Evolutionary conservation across 2,329 filamentous ascomycete genomes (phyloP), one percentile per base, ranked within the genome.

Genomic region (Aspergillus sp.): DNA sequence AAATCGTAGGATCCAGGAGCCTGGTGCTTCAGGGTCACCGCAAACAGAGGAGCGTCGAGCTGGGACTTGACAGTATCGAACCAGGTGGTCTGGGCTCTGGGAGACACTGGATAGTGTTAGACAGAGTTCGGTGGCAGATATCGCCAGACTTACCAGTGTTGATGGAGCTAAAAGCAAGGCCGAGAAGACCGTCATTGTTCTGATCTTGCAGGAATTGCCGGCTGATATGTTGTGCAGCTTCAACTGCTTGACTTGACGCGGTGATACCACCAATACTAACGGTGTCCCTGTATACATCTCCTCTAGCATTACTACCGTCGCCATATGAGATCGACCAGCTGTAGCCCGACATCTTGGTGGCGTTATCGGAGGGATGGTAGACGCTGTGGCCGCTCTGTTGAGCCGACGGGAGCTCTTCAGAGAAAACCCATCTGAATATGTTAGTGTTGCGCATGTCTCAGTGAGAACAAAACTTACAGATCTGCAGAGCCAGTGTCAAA

Each of bases 401-500:
- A 17, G 77, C 75, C 4, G 77, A 68, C 5, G 84, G 72, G 15
- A 88, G 84, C 25, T 87, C 80, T 19, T 80, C 81, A 0, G 88
- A 90, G 76, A 89, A 90, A 46, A 87, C 89, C 85, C 84, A 95
- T 53, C 85, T 87, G 60, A 15, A 25, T 56, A 34, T 13, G 43
- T 74, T 57, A 68, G 56, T 38, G 15, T 43, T 19, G 19, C 11
- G n/a, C 25, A 17, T 30, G n/a, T 31, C 11, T 17, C 15, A 22
- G 1, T 11, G 7, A n/a, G 41, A 51, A 15, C 3, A 2, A 3
- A 19, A 78, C 84, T 79, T 76, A 87, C 89, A 91, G 84, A 76
- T 90, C 88, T 47, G 87, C 82, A 65, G 81, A 89, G 64, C 82
- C 89, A 15, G 90, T 93, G 67, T 93, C 91, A 63, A 93, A 84